Conservation (phyloP, 495 filamentous ascomycete genomes). For the Aspergillus haitiensis region DNA sequence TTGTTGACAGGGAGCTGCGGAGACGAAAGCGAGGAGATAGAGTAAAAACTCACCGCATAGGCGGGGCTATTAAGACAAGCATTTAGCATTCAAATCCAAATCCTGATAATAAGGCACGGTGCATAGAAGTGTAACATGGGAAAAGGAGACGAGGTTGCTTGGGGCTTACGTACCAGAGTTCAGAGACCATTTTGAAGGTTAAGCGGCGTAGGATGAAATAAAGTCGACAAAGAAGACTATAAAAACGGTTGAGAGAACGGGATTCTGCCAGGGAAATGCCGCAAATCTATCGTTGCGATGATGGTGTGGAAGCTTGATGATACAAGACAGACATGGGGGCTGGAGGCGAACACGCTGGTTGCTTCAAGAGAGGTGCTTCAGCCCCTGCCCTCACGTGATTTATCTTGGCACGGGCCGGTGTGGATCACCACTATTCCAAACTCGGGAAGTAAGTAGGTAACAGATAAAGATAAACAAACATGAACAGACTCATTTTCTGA, state of each 20-base stretch:
- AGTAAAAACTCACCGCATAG: slow-evolving; percentile 84
- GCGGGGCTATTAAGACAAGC: slow-evolving; percentile 68
- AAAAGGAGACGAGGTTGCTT: slow-evolving; percentile 32
- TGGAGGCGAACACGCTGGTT: slow-evolving; percentile 46
- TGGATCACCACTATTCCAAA: too few species aligned
- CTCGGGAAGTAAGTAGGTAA: too few species aligned
- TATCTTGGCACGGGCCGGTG: slow-evolving; percentile 31
- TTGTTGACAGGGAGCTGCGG: slow-evolving; percentile 30
- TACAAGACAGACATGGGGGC: slow-evolving; percentile 39
- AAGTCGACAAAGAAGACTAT: slow-evolving; percentile 14
- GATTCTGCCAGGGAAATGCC: slow-evolving; percentile 25
- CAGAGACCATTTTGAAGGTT: slow-evolving; percentile 57
- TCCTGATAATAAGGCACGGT: slow-evolving; percentile 28
- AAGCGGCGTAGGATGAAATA: slow-evolving; percentile 16
- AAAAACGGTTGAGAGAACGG: slow-evolving; percentile 7
- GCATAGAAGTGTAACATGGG: slow-evolving; percentile 29
- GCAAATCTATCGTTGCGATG: slow-evolving; percentile 33
- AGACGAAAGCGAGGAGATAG: background rate
- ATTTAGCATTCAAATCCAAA: slow-evolving; percentile 41
- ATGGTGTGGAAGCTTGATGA: slow-evolving; percentile 33
- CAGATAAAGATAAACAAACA: too few species aligned
- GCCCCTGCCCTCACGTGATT: slow-evolving; percentile 26
- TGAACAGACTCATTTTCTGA: too few species aligned
- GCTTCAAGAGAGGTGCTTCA: slow-evolving; percentile 31
- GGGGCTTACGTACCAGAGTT: slow-evolving; percentile 62